Conservation (phyloP, 495 filamentous ascomycete genomes). For the Aspergillus nanangensis region DNA sequence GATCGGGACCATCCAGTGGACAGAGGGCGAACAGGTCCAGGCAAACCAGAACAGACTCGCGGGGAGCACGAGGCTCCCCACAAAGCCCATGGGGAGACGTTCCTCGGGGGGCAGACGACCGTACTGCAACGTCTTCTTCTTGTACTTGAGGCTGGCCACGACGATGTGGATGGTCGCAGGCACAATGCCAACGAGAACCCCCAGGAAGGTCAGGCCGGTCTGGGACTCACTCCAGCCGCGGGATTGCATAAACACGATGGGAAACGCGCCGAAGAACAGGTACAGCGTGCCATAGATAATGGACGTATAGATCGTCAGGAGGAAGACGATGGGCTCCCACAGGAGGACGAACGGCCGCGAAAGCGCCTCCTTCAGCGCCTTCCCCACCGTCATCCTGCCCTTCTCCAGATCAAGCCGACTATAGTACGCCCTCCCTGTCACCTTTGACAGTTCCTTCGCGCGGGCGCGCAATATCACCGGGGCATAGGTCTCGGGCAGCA, state of each 20-base stretch:
- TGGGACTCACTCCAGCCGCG: constrained; percentile 32
- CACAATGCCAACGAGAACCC: constrained; percentile 41
- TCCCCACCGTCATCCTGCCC: constrained; percentile 6
- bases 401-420: constrained; percentile 40
- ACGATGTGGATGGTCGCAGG: constrained; percentile 34
- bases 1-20: background rate
- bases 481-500: constrained; percentile 54
- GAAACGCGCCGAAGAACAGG: constrained; percentile 62
- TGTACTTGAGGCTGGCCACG: constrained; percentile 15
- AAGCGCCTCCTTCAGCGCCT: constrained; percentile 39
- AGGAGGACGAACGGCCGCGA: constrained; percentile 9
- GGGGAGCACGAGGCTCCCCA: constrained; percentile 2
- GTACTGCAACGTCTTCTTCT: constrained; percentile 4
- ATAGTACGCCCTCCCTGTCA: constrained; percentile 30
- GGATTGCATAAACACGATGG: constrained; percentile 42
- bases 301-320: constrained; percentile 55
- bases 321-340: constrained; percentile 44
- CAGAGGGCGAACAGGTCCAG: background rate
- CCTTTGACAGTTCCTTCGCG: constrained; percentile 38
- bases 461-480: constrained; percentile 49
- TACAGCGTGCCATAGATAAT: constrained; percentile 62
- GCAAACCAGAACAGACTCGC: background rate
- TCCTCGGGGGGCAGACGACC: constrained; percentile 16
- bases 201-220: constrained; percentile 2
- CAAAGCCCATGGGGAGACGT: constrained; percentile 10